phyloP scores from a whole-genome alignment of 371 early-diverging fungal genomes.

The Mucor lusitanicus region DNA sequence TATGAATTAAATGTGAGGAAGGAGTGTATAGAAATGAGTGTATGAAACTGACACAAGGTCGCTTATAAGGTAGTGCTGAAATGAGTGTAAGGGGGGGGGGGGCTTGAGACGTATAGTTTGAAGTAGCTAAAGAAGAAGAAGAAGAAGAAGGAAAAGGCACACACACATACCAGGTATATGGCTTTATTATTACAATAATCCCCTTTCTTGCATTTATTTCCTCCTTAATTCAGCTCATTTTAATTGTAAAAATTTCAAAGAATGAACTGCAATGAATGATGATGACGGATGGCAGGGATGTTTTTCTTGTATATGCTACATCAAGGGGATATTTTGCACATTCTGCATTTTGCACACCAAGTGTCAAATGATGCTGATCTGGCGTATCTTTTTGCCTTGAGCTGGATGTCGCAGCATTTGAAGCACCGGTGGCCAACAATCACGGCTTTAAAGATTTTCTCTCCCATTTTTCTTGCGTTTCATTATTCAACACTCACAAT shows the following conservation, averaged over 20 bases:
- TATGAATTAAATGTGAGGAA: background rate
- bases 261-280: background rate
- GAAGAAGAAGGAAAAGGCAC: conserved; percentile 7
- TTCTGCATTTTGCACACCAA: background rate
- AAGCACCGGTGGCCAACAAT: background rate
- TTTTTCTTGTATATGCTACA: background rate
- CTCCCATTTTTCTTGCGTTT: background rate
- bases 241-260: background rate
- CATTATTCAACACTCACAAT: background rate
- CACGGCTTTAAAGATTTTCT: background rate
- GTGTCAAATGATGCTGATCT: background rate
- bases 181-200: conserved; percentile 1
- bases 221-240: conserved; percentile 1
- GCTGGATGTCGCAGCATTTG: background rate
- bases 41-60: background rate
- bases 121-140: background rate
- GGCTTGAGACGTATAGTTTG: background rate
- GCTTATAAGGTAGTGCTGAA: background rate
- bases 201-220: background rate
- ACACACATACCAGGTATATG: background rate
- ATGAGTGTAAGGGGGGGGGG: background rate
- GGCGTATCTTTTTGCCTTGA: no score
- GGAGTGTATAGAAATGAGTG: background rate
- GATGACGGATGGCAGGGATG: background rate
- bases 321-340: background rate